A percentile compares a stretch with the other conserved stretches of the same genome.
These are phyloP conservation scores for Penicillium manginii DNA, from an alignment of 495 filamentous ascomycete genomes.

Conservation along the genomic window DNA sequence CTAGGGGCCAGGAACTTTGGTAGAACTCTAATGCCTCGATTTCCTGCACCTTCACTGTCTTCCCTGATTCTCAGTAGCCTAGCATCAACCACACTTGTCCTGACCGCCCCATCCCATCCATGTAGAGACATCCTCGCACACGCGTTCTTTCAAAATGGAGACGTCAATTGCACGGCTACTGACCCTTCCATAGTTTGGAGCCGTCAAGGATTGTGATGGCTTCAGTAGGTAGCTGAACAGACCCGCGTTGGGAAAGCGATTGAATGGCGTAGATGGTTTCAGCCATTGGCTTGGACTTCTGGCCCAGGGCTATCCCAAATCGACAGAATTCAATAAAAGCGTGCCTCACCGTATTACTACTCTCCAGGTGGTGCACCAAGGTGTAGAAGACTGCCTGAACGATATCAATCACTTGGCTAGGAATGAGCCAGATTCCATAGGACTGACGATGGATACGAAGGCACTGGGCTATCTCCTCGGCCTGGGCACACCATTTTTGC, in stretches of 20 bases:
- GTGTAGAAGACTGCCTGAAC: slow-evolving; percentile 31
- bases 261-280: slow-evolving; percentile 33
- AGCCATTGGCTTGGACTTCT: slow-evolving; percentile 32
- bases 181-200: slow-evolving; percentile 1
- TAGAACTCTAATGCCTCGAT: no score
- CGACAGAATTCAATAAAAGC: slow-evolving; percentile 42
- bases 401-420: slow-evolving; percentile 39
- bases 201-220: slow-evolving; percentile 25
- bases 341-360: slow-evolving; percentile 23
- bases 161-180: background rate
- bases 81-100: no score
- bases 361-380: slow-evolving; percentile 29
- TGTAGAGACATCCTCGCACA: no score
- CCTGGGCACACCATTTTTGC: slow-evolving; percentile 26
- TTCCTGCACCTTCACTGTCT: no score
- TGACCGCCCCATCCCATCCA: no score
- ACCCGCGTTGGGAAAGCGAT: slow-evolving; percentile 16
- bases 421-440: slow-evolving; percentile 42
- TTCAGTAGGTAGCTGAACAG: slow-evolving; percentile 31
- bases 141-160: no score
- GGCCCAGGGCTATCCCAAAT: slow-evolving; percentile 32
- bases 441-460: slow-evolving; percentile 34
- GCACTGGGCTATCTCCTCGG: slow-evolving; percentile 36
- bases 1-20: no score
- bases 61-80: no score